Percentiles rank a stretch among this genome's conserved stretches.
phyloP scores from a whole-genome alignment of 2,329 filamentous ascomycete genomes.

The Cytospora schulzeri region DNA sequence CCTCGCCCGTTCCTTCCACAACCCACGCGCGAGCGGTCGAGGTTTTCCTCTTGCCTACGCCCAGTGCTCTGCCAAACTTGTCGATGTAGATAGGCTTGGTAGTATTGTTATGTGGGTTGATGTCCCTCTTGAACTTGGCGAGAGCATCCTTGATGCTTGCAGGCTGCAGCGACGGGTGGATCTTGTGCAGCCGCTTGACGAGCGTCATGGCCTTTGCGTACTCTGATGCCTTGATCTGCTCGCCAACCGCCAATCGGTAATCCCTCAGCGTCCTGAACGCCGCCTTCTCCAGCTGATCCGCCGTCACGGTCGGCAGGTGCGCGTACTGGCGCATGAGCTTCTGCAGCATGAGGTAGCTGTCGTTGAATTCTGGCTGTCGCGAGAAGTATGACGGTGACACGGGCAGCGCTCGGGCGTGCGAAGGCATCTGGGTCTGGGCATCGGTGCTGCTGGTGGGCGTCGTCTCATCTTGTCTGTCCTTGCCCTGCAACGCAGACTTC shows the following conservation, averaged over 20 bases:
- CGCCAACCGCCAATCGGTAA: conserved; percentile 71
- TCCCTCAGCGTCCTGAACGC: conserved; percentile 80
- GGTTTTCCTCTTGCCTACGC: conserved; percentile 83
- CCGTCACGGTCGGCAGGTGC: conserved; percentile 68
- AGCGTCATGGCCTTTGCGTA: conserved; percentile 77
- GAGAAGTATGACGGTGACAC: conserved; percentile 94
- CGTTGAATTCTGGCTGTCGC: conserved; percentile 80
- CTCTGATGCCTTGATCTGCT: conserved; percentile 73
- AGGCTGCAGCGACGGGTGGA: conserved; percentile 78
- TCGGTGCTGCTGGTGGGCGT: conserved; percentile 37
- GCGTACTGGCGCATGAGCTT: conserved; percentile 71
- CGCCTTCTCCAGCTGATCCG: conserved; percentile 68
- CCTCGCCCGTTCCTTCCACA: conserved; percentile 89
- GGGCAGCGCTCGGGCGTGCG: conserved; percentile 74
- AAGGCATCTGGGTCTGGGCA: conserved; percentile 25
- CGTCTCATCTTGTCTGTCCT: conserved; percentile 27
- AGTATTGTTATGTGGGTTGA: conserved; percentile 69
- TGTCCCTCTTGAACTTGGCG: conserved; percentile 70
- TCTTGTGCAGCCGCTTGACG: conserved; percentile 79
- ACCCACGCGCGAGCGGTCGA: conserved; percentile 83
- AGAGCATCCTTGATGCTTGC: conserved; percentile 67
- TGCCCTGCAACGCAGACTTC: conserved; percentile 12
- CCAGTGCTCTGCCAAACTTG: conserved; percentile 74
- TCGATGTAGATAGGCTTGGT: conserved; percentile 70
- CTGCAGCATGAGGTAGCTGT: conserved; percentile 75